Percentiles rank a stretch among this genome's conserved stretches.
Evolutionary conservation across 306 rosid species (phyloP).

Genomic region (Cucurbita pepo): DNA sequence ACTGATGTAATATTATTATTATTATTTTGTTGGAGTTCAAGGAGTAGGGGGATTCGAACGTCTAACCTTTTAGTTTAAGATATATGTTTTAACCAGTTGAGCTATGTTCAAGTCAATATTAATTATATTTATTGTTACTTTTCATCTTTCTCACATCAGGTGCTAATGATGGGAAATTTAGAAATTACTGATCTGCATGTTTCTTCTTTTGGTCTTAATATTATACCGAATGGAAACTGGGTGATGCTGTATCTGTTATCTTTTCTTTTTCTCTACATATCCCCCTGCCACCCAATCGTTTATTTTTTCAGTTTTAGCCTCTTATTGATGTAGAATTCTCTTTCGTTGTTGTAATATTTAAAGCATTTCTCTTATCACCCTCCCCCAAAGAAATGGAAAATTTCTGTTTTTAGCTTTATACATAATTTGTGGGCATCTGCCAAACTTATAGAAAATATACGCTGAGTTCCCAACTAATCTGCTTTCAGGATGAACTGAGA

Average conservation of each 20-base stretch:
- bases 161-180: background rate
- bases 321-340: background rate
- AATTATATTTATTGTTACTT: background rate
- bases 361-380: background rate
- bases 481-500: conserved; percentile 53
- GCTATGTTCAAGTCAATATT: background rate
- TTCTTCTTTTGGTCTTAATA: background rate
- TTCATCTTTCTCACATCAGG: background rate
- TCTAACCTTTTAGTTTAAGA: too few relatives aligned
- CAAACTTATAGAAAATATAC: background rate
- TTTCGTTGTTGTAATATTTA: background rate
- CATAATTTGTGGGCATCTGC: background rate
- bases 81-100: too few relatives aligned
- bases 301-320: background rate
- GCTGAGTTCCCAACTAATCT: conserved; percentile 5
- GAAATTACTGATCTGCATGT: background rate
- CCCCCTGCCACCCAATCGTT: background rate
- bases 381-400: too few relatives aligned
- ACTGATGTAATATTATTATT: background rate
- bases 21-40: too few relatives aligned
- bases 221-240: background rate
- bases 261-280: background rate
- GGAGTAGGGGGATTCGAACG: too few relatives aligned
- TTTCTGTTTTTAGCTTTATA: background rate
- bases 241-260: background rate